Evolutionary conservation across 805 yeast species (phyloP), one percentile per base, ranked within the genome.

Genomic region (Ogataea thermomethanolica): DNA sequence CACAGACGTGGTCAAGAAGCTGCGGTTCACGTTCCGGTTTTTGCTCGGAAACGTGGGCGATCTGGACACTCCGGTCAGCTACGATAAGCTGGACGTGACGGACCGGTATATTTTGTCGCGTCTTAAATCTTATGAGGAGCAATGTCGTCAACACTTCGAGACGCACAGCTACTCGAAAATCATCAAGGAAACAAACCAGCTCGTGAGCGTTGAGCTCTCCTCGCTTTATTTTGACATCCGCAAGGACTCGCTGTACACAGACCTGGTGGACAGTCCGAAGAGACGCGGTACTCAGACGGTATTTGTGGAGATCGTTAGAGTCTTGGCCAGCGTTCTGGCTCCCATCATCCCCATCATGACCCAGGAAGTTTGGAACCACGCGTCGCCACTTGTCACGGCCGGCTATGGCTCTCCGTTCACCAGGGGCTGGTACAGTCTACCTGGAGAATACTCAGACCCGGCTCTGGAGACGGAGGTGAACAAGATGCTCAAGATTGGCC

Each of bases 211-310:
- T 15, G 81, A 79, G 14, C 69, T 90, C 41, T 88, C 96, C 14
- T 78, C 97, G 0, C 67, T 82, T 23, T 93, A 91, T 62, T 89
- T 93, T 61, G 95, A 88, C 55, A 73, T 86, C 22, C 76, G 84
- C 28, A 93, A 93, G 55, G 98, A 93, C 55, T 69, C 84, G 35
- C 69, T 93, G 12, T 93, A 93, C 59, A 84, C 95, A 0, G 93
- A 85, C 45, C 47, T 60, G 0, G 36, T 52, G 1, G 59, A 62
- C 22, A 75, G 83, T 0, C 30, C 56, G 2, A 67, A 74, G 12
- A 72, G 95, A 41, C 66, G 74, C 38, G 66, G 79, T 2, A 68
- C 69, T 7, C 91, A 84, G 59, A 79, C 84, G 3, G 91, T 84
- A 0, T 66, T 93, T 36, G 56, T 60, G 23, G 73, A 79, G 46